phyloP scores from a whole-genome alignment of 495 filamentous ascomycete species.

The Echria macrotheca region DNA sequence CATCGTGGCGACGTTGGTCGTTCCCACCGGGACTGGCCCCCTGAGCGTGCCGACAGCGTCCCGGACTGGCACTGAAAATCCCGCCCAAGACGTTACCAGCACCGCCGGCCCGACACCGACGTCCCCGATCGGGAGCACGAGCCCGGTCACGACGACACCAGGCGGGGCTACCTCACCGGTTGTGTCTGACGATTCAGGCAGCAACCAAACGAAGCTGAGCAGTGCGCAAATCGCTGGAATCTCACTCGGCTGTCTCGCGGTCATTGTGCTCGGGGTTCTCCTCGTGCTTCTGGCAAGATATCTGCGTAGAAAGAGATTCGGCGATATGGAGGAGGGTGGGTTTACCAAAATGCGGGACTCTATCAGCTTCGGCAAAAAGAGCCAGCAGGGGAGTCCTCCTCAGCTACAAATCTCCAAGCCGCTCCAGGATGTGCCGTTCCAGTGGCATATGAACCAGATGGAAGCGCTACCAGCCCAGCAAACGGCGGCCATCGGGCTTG shows the following conservation, averaged over 20 bases:
- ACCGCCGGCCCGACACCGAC: slow-evolving; percentile 3
- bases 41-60: slow-evolving; percentile 23
- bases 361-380: slow-evolving; percentile 19
- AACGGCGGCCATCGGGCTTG: slow-evolving; percentile 36
- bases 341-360: slow-evolving; percentile 35
- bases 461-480: slow-evolving; percentile 12
- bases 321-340: slow-evolving; percentile 36
- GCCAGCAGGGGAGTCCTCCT: slow-evolving; percentile 4
- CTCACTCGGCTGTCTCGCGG: slow-evolving; percentile 37
- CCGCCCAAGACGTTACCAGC: slow-evolving; percentile 1
- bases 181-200: slow-evolving; percentile 2
- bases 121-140: background rate
- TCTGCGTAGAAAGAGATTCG: slow-evolving; percentile 30
- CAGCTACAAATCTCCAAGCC: slow-evolving; percentile 33
- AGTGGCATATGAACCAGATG: slow-evolving; percentile 21
- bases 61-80: no score
- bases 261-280: slow-evolving; percentile 32
- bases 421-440: slow-evolving; percentile 22
- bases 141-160: slow-evolving; percentile 12
- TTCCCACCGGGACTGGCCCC: slow-evolving; percentile 24
- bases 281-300: slow-evolving; percentile 39
- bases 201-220: slow-evolving; percentile 27
- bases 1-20: slow-evolving; percentile 53
- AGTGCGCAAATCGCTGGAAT: slow-evolving; percentile 44
- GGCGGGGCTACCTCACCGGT: slow-evolving; percentile 15